Base-by-base conservation (phyloP, 176 grass and related monocot species). In the Miscanthus lutarioriparius region DNA sequence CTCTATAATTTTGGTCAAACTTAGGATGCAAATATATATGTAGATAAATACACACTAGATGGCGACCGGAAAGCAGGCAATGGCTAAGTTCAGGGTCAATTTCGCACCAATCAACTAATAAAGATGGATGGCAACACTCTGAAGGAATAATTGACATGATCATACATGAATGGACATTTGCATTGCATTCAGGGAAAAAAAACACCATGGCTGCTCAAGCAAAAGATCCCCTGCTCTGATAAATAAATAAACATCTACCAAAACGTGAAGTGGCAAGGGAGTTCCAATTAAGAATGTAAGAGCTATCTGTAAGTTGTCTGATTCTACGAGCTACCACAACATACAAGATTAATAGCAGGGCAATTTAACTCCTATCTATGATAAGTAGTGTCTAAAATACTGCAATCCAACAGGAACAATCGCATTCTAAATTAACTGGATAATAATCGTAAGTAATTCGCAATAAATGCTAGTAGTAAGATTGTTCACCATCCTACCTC, bases 401-500 rank as follows among this genome's bases (percentile, higher is more conserved):
- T 61, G 62, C 3, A 53, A 67, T 26, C 4, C 2, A n/a, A 58
- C 10, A 84, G 76, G 47, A 58, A 43, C 3, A 4, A 4, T 23
- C 26, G 0, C 45, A 54, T 77, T 76, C 8, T 48, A 75, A 64
- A 65, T n/a, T 38, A 65, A 15, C 3, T 78, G 23, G 62, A n/a
- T n/a, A n/a, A n/a, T n/a, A n/a, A n/a, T n/a, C n/a, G n/a, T n/a
- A n/a, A n/a, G 6, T 37, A 37, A 28, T 78, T 78, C 2, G 10
- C 66, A 20, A 33, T 33, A 77, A 38, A 77, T 61, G 39, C 70
- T 2, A 72, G 22, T 26, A n/a, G 68, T 71, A 59, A 51, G 38
- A 33, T n/a, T 76, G 2, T 81, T 76, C 15, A 39, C 8, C 19
- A 78, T 83, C 27, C 32, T 92, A 98, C 96, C 96, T 99, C 87